A percentile compares a stretch with the other conserved stretches of the same genome.
Conservation (phyloP, 306 rosid genomes). For the Prunus kanzakura region DNA sequence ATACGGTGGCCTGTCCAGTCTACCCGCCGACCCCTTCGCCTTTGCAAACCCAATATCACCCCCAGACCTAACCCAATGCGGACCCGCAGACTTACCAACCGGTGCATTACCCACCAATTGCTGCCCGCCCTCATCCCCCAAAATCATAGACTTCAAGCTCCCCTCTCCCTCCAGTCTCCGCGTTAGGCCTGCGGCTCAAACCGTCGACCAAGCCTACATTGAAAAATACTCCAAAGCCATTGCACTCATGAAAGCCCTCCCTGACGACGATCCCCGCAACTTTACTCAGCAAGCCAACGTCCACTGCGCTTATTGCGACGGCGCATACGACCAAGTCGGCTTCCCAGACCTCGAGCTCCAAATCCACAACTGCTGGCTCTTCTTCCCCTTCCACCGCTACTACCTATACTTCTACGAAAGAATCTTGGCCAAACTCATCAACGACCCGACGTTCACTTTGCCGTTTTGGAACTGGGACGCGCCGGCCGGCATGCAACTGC, state of each 20-base stretch:
- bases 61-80: slow-evolving; percentile 50
- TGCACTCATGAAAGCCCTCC: slow-evolving; percentile 58
- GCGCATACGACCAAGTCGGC: slow-evolving; percentile 64
- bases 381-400: slow-evolving; percentile 77
- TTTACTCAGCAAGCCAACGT: slow-evolving; percentile 64
- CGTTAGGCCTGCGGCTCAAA: slow-evolving; percentile 63
- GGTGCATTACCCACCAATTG: slow-evolving; percentile 44
- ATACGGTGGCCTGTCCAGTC: slow-evolving; percentile 38
- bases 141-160: slow-evolving; percentile 40
- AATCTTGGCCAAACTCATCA: slow-evolving; percentile 58
- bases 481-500: slow-evolving; percentile 60
- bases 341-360: slow-evolving; percentile 62
- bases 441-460: slow-evolving; percentile 57
- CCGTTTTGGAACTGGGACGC: slow-evolving; percentile 86
- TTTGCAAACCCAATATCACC: slow-evolving; percentile 44
- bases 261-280: slow-evolving; percentile 56
- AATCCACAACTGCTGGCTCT: slow-evolving; percentile 74
- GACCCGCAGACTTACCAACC: slow-evolving; percentile 41
- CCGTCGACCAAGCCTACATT: slow-evolving; percentile 37
- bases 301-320: slow-evolving; percentile 86
- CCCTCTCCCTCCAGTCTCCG: slow-evolving; percentile 20
- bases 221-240: slow-evolving; percentile 55
- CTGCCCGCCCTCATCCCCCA: slow-evolving; percentile 56
- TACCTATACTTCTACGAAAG: slow-evolving; percentile 69
- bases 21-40: slow-evolving; percentile 35